Evolutionary conservation across 768 basidiomycete species (phyloP).

Genomic region (Rubroboletus pulcherrimus): DNA sequence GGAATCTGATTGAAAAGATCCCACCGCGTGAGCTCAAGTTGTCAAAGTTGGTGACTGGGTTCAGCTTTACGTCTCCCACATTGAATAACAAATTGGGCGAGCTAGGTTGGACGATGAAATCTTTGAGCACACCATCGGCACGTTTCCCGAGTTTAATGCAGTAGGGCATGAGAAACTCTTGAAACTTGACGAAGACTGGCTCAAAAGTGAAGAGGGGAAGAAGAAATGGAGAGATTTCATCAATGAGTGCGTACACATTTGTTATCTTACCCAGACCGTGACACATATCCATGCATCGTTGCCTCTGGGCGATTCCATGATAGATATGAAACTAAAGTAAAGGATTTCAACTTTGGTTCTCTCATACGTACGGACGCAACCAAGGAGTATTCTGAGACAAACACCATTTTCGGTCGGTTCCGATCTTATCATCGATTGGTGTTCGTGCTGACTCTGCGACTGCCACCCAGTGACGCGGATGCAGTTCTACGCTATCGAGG

Average conservation of each 20-base stretch:
- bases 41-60: slow-evolving; percentile 59
- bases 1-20: slow-evolving; percentile 86
- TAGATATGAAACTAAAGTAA: slow-evolving; percentile 86
- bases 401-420: slow-evolving; percentile 85
- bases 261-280: not conserved
- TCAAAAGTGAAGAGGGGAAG: slow-evolving; percentile 89
- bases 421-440: not conserved
- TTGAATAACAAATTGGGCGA: slow-evolving; percentile 17
- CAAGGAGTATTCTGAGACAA: slow-evolving; percentile 83
- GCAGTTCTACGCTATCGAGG: slow-evolving; percentile 93
- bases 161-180: slow-evolving; percentile 44
- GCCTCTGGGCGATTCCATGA: not conserved
- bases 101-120: slow-evolving; percentile 88
- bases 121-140: slow-evolving; percentile 64
- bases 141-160: slow-evolving; percentile 77
- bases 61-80: not conserved
- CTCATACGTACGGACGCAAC: slow-evolving; percentile 78
- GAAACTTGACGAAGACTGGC: slow-evolving; percentile 82
- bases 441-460: slow-evolving; percentile 9
- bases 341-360: slow-evolving; percentile 96
- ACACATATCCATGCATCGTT: not conserved
- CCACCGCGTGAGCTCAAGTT: slow-evolving; percentile 71
- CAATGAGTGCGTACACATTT: slow-evolving; percentile 45
- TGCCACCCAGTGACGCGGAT: slow-evolving; percentile 18
- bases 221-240: slow-evolving; percentile 90